Evolutionary conservation across 805 yeast species (phyloP), one percentile per base, ranked within the genome.

Genomic region (Nadsonia fulvescens): DNA sequence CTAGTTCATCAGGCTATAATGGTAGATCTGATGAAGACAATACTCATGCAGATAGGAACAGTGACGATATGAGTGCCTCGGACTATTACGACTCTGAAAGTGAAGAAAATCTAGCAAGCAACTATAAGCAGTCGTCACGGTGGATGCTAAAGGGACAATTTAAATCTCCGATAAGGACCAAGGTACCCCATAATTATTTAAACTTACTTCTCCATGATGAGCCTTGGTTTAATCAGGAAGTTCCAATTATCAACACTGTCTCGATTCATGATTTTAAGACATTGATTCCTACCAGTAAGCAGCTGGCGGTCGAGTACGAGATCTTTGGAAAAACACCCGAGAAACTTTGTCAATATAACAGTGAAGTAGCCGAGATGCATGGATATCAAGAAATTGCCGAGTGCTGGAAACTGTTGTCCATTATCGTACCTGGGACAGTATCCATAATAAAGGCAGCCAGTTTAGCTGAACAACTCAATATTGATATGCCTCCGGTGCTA

Each of bases 241-340:
- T 16, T 8, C 20, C 18, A 5, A 15, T 22, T 1, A 22, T 17
- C 22, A 76, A 75, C 37, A 46, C 65, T n/a, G 71, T 78, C 6
- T 59, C 62, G 3, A 61, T 71, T 3, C 55, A 61, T 31, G 86
- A 81, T 41, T 73, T 74, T 44, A 53, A 63, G 12, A 61, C 70
- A 41, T 51, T 83, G 25, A 62, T 81, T 18, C 93, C 93, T 0
- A 73, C 82, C 10, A 69, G 74, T 35, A 60, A 70, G 30, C 65
- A 64, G 46, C 74, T 74, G 29, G 53, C 62, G 1, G 37, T 37
- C 10, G 51, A 53, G 11, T 63, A 63, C 32, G 47, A 46, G 20
- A 46, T 60, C 2, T 30, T 43, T 5, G 55, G 60, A 8, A 28
- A 26, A 1, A 31, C 67, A 2, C 75, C 89, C 0, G 71, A 65